Evolutionary conservation across 805 yeast species (phyloP).

Genomic region (Barnettozyma californica): DNA sequence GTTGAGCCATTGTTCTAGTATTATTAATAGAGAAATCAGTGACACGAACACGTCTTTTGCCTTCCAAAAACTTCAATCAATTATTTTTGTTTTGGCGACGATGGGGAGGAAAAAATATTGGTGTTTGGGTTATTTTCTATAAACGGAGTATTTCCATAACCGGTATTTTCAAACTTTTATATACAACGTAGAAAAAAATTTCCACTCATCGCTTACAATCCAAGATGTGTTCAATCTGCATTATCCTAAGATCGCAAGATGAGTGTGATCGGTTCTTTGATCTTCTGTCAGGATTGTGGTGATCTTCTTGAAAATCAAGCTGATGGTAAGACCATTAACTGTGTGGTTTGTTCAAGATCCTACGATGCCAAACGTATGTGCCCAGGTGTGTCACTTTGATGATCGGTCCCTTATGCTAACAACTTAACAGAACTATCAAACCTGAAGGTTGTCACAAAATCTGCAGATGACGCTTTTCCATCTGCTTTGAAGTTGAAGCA

Average conservation of each 20-base stretch:
- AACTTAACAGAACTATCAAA: slow-evolving; percentile 50
- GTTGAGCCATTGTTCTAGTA: slow-evolving; percentile 27
- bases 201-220: slow-evolving; percentile 4
- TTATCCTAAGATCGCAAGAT: slow-evolving; percentile 31
- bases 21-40: neutral
- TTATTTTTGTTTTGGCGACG: slow-evolving; percentile 7
- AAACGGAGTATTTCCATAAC: neutral
- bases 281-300: slow-evolving; percentile 92
- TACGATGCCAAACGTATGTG: slow-evolving; percentile 35
- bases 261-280: slow-evolving; percentile 95
- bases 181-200: slow-evolving; percentile 6
- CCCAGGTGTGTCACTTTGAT: neutral
- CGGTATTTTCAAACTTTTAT: slow-evolving; percentile 1
- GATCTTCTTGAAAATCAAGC: slow-evolving; percentile 67
- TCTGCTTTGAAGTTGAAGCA: slow-evolving; percentile 73
- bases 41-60: slow-evolving; percentile 7
- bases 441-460: slow-evolving; percentile 79
- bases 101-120: neutral
- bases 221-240: neutral
- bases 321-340: slow-evolving; percentile 48
- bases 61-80: neutral
- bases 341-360: slow-evolving; percentile 45
- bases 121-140: neutral
- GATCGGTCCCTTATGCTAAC: neutral
- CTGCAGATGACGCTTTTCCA: slow-evolving; percentile 93